These are phyloP conservation scores for Candida nemodendra DNA, from an alignment of 805 yeast species.

Conservation along the genomic window DNA sequence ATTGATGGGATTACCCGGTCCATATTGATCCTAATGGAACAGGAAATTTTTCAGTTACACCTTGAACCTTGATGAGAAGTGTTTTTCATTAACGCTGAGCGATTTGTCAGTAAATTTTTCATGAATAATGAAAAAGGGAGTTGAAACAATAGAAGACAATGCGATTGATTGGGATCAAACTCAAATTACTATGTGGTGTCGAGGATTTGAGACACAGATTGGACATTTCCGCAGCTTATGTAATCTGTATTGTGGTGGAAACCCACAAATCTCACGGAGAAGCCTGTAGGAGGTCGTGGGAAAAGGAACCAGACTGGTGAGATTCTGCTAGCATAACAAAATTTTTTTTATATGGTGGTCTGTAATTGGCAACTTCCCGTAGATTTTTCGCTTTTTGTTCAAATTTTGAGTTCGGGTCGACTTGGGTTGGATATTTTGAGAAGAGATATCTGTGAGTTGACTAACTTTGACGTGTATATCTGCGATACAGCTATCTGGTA, in stretches of 20 bases:
- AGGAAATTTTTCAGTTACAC: not conserved
- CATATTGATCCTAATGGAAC: too few species aligned
- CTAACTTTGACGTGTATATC: not conserved
- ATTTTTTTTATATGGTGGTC: conserved; percentile 10
- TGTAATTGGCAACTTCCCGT: conserved; percentile 9
- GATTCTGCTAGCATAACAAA: not conserved
- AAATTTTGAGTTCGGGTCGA: not conserved
- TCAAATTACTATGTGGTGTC: not conserved
- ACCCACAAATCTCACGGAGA: too few species aligned
- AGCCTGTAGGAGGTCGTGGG: too few species aligned
- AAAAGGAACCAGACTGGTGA: too few species aligned
- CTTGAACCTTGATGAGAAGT: not conserved
- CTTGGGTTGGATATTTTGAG: too few species aligned
- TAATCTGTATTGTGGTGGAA: too few species aligned
- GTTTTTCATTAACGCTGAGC: not conserved
- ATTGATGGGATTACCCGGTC: too few species aligned
- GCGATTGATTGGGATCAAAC: not conserved
- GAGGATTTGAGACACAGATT: not conserved
- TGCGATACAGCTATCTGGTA: not conserved
- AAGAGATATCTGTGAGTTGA: not conserved
- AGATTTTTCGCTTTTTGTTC: not conserved
- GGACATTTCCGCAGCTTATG: not conserved
- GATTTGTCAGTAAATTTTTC: not conserved
- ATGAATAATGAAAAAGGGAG: not conserved
- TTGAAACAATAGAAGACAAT: not conserved